These are phyloP conservation scores for Cercophora scortea DNA, from an alignment of 495 filamentous ascomycete species.

Conservation along the genomic window DNA sequence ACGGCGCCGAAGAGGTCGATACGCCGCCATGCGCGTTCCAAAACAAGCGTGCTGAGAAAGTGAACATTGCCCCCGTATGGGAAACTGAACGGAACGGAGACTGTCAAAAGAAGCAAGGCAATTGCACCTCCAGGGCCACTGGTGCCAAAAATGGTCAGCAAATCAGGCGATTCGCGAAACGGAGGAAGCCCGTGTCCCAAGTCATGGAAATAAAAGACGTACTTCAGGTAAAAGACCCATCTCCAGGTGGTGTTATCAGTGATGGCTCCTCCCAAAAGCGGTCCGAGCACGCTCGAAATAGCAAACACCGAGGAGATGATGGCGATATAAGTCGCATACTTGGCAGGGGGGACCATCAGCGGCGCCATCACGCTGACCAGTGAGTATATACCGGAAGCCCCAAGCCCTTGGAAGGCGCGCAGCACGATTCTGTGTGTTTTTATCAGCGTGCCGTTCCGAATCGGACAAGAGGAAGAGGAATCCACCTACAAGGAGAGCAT, in stretches of 20 bases:
- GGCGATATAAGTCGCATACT: constrained; percentile 37
- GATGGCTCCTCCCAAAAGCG: constrained; percentile 39
- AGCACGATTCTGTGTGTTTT: constrained; percentile 37
- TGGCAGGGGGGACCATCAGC: constrained; percentile 36
- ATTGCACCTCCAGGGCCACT: constrained; percentile 23
- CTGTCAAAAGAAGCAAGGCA: constrained; percentile 17
- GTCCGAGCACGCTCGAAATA: constrained; percentile 34
- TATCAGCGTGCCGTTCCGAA: background rate
- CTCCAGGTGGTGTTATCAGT: constrained; percentile 22
- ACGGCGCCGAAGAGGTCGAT: constrained; percentile 19
- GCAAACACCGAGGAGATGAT: constrained; percentile 40
- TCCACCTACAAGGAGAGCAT: constrained; percentile 40
- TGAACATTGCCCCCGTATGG: background rate
- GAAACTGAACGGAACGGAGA: constrained; percentile 20
- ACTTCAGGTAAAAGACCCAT: constrained; percentile 37
- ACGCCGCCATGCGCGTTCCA: constrained; percentile 1
- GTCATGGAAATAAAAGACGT: no score
- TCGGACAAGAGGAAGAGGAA: background rate
- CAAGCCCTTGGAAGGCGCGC: constrained; percentile 49
- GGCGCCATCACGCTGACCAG: constrained; percentile 40
- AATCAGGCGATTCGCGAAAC: background rate
- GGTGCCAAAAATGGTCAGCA: background rate
- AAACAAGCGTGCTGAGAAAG: background rate
- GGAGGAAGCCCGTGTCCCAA: constrained; percentile 1
- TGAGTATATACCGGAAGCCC: constrained; percentile 46